Evolutionary conservation across 2,329 filamentous ascomycete species (phyloP), one percentile per base, ranked within the genome.

Genomic region (Claviceps pazoutovae): DNA sequence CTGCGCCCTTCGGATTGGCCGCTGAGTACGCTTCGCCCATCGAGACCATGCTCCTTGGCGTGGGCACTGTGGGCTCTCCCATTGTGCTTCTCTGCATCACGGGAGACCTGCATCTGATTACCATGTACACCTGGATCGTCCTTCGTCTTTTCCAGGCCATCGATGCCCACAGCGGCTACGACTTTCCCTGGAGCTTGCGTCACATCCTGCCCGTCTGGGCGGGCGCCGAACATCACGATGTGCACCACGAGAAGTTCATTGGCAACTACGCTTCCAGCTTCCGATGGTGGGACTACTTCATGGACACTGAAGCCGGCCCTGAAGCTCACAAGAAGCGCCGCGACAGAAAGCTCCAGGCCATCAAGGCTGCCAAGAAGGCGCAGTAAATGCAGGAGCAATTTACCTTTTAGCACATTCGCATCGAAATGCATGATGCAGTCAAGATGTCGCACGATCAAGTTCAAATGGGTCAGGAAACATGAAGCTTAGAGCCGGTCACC

Each of bases 191-290:
- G 89, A 91, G 85, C 64, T 73, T 98, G 71, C 88, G 90, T 70
- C 88, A 96, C 70, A 86, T 97, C 76, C 74, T 98, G 49, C 93
- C 93, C 38, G 90, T 98, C 80, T 98, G 93, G 93, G 91, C 91
- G 51, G 93, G 93, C 56, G 93, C 93, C 51, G 83, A 95, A 61
- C 91, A 97, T 73, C 93, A 98, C 73, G 93, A 98, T 64, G 75
- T 89, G 45, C 93, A 98, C 73, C 93, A 98, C 73, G 93, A 98
- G 75, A 88, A 89, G 67, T 98, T 98, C 73, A 89, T 98, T 57
- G 93, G 93, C 61, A 98, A 98, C 76, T 98, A 97, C 68, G 76
- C 91, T 49, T 95, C 89, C 66, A 95, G 88, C 75, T 98, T 98
- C 82, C 81, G 91, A 69, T 98, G 93, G 93, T 98, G 93, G 93